Percentiles rank a stretch among this genome's conserved stretches.
phyloP scores from a whole-genome alignment of 805 yeast genomes.

The Starmerella scarabaei region DNA sequence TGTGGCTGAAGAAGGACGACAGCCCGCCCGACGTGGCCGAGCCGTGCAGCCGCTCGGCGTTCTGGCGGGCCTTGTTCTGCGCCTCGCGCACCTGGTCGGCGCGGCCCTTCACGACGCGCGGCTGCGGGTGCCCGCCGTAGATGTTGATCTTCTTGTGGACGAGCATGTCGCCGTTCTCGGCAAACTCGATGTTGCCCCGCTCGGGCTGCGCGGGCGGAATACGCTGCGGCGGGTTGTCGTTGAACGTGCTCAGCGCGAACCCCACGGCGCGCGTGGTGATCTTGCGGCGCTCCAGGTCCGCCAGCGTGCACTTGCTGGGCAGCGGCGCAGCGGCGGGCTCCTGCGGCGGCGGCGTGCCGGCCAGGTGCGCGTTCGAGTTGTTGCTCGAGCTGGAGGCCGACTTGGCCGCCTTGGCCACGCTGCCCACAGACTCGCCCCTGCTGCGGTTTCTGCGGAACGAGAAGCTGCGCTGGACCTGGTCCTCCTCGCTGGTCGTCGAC shows the following conservation, averaged over 20 bases:
- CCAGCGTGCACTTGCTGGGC: constrained; percentile 3
- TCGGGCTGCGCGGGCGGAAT: constrained; percentile 78
- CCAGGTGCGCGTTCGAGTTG: no score
- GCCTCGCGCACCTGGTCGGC: constrained; percentile 13
- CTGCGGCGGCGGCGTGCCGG: not conserved
- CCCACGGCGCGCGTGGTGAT: constrained; percentile 17
- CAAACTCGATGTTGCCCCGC: constrained; percentile 52
- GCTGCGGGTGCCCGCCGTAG: constrained; percentile 1
- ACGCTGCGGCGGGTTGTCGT: constrained; percentile 83
- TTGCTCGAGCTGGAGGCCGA: no score
- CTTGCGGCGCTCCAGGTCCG: constrained; percentile 6
- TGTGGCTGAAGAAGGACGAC: constrained; percentile 6
- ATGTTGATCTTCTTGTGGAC: constrained; percentile 9
- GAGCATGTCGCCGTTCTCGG: constrained; percentile 22
- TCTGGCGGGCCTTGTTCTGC: constrained; percentile 16
- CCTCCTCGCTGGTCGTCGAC: not conserved
- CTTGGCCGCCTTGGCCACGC: no score
- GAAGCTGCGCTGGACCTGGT: not conserved
- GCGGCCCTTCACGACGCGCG: constrained; percentile 17
- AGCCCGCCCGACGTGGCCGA: constrained; percentile 7
- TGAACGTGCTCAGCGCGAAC: constrained; percentile 66
- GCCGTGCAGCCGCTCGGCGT: constrained; percentile 18
- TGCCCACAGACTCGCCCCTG: no score
- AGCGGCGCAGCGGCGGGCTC: not conserved
- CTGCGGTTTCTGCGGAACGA: no score